A percentile compares a stretch with the other conserved stretches of the same genome.
Evolutionary conservation across 805 yeast genomes (phyloP).

Genomic region (Pichia thaimueangensis): DNA sequence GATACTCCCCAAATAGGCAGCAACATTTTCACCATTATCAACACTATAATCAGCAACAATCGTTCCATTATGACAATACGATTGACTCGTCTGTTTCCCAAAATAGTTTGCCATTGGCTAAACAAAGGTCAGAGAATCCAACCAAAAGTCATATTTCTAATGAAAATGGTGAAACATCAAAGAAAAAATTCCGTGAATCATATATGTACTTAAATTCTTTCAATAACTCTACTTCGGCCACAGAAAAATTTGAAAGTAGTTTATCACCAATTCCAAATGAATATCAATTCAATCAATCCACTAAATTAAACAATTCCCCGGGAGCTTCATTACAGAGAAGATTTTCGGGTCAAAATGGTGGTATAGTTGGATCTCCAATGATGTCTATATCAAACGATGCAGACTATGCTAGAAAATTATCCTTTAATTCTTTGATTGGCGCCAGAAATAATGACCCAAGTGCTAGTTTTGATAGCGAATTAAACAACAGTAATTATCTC

Average conservation of each 20-base stretch:
- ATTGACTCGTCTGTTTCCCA: neutral
- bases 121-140: neutral
- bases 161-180: neutral
- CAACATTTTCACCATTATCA: slow-evolving; percentile 6
- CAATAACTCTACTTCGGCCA: slow-evolving; percentile 6
- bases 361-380: slow-evolving; percentile 21
- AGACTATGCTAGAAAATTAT: slow-evolving; percentile 14
- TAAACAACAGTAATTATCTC: neutral
- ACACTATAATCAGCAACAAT: neutral
- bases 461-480: too few relatives aligned
- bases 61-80: neutral
- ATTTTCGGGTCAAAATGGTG: slow-evolving; percentile 10
- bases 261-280: slow-evolving; percentile 11
- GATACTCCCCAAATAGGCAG: slow-evolving; percentile 5
- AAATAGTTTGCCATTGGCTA: neutral
- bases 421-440: slow-evolving; percentile 21
- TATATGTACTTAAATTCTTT: slow-evolving; percentile 8
- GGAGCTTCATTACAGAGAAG: slow-evolving; percentile 6
- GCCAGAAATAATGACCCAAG: neutral
- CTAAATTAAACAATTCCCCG: slow-evolving; percentile 2
- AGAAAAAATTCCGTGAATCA: slow-evolving; percentile 6
- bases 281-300: neutral
- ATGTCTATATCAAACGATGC: slow-evolving; percentile 12
- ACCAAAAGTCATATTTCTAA: neutral
- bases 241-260: too few relatives aligned